Conservation (phyloP, 371 early-diverging fungal species). For the Mycotypha africana region DNA sequence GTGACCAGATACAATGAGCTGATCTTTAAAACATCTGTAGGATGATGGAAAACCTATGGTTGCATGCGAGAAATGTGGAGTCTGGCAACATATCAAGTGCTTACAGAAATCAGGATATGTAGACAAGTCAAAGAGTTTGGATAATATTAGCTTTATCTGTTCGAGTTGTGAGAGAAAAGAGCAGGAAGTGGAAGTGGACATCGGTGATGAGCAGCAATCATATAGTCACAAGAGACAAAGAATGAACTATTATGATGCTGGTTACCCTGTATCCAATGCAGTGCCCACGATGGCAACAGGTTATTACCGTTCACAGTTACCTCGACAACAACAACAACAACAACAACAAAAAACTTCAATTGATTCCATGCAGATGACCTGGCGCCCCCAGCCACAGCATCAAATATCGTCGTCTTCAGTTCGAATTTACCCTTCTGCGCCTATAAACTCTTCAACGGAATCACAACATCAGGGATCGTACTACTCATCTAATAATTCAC, state of each 20-base stretch:
- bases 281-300: too few species aligned
- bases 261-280: too few species aligned
- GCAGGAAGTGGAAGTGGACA: neutral
- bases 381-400: neutral
- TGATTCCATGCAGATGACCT: neutral
- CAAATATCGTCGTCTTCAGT: too few species aligned
- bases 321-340: too few species aligned
- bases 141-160: constrained; percentile 40
- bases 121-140: constrained; percentile 20
- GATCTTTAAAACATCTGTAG: constrained; percentile 19
- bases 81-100: constrained; percentile 71
- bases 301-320: too few species aligned
- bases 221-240: too few species aligned
- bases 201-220: neutral
- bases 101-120: constrained; percentile 43
- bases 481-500: too few species aligned
- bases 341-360: neutral
- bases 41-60: constrained; percentile 75
- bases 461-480: too few species aligned
- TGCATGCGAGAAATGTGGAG: constrained; percentile 62
- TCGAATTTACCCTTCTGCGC: too few species aligned
- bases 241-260: too few species aligned
- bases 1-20: too few species aligned
- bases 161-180: constrained; percentile 21
- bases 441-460: too few species aligned